Conservation (phyloP, 2,329 filamentous ascomycete genomes). For the Exophiala dermatitidis region DNA sequence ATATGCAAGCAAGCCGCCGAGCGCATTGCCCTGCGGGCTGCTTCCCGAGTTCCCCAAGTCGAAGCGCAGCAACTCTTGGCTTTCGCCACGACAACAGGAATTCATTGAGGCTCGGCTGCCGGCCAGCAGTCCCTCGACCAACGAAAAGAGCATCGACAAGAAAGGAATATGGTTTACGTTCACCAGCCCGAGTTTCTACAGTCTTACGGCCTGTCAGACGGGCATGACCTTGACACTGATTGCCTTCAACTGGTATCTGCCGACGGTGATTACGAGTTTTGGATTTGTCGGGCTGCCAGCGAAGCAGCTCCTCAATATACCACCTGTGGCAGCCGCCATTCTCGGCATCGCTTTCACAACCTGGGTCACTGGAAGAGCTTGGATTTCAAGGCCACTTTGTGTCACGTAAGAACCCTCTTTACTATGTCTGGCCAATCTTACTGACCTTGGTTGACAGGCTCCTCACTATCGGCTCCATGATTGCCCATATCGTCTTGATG, state of each 20-base stretch:
- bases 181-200: background rate
- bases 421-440: no score
- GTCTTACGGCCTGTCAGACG: background rate
- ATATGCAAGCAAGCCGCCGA: background rate
- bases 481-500: background rate
- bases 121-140: background rate
- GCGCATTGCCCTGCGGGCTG: background rate
- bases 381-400: background rate
- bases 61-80: background rate
- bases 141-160: background rate
- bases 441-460: background rate
- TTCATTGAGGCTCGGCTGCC: conserved; percentile 1
- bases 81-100: background rate
- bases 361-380: background rate
- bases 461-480: background rate
- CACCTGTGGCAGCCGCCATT: background rate
- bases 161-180: background rate
- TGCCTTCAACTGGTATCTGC: conserved; percentile 2
- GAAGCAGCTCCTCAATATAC: conserved; percentile 1
- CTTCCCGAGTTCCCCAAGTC: conserved; percentile 1
- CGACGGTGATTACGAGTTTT: background rate
- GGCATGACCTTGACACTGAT: background rate
- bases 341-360: background rate
- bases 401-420: background rate
- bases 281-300: background rate